phyloP scores from a whole-genome alignment of 306 rosid genomes.

The Luffa aegyptiaca region DNA sequence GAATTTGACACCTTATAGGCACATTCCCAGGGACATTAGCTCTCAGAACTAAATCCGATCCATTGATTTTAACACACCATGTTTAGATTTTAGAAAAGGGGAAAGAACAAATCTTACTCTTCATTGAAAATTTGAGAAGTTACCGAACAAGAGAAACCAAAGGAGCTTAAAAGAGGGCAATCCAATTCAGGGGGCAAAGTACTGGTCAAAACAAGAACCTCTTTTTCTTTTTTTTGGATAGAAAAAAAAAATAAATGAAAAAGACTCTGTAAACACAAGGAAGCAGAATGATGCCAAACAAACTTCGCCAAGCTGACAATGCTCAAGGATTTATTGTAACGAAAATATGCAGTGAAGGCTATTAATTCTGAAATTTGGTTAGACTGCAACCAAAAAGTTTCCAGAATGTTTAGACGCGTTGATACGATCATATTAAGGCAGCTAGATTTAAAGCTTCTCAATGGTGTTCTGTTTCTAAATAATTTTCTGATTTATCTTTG shows the following conservation, averaged over 20 bases:
- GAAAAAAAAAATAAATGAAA: not conserved
- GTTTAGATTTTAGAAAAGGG: not conserved
- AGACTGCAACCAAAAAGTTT: not conserved
- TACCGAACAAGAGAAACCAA: not conserved
- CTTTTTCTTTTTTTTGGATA: not conserved
- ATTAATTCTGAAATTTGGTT: not conserved
- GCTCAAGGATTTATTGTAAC: not conserved
- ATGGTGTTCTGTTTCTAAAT: not conserved
- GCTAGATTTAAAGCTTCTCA: not conserved
- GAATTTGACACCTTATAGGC: not conserved
- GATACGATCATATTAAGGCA: not conserved
- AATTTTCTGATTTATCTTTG: not conserved
- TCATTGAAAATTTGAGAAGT: not conserved
- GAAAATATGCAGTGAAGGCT: not conserved
- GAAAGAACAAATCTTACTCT: not conserved
- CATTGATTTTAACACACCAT: not conserved
- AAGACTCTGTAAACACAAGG: not conserved
- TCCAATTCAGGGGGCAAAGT: not conserved
- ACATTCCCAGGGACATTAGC: not conserved
- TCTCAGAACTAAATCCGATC: not conserved
- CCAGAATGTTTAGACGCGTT: not conserved
- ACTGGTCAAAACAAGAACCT: not conserved
- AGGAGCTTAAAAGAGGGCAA: not conserved
- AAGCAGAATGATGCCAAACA: not conserved
- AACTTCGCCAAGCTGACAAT: not conserved